Percentiles rank a stretch among this genome's conserved stretches.
phyloP scores from a whole-genome alignment of 192 early-diverging fungal species.

The Gorgonomyces haynaldii region DNA sequence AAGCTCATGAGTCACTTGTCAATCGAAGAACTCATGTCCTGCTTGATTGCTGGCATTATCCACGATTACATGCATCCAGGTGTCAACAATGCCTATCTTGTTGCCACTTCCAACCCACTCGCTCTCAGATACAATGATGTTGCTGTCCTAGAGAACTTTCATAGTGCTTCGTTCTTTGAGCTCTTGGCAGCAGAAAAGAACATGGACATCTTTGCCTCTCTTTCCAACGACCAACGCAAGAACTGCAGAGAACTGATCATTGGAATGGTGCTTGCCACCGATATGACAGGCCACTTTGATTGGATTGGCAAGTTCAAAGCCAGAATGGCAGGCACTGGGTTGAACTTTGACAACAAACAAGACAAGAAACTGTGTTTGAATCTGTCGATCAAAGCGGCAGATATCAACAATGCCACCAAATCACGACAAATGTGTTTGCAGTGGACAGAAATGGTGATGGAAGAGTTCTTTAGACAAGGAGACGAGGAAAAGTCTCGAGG shows the following conservation, averaged over 20 bases:
- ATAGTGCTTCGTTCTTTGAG: slow-evolving; percentile 37
- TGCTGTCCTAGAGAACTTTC: slow-evolving; percentile 89
- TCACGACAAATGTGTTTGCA: slow-evolving; percentile 14
- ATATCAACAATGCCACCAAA: slow-evolving; percentile 43
- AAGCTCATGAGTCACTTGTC: slow-evolving; percentile 16
- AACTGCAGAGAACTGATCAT: slow-evolving; percentile 28
- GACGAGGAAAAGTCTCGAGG: slow-evolving; percentile 34
- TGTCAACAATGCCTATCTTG: slow-evolving; percentile 88
- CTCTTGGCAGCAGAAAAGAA: slow-evolving; percentile 23
- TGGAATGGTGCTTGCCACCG: slow-evolving; percentile 40
- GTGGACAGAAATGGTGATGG: slow-evolving; percentile 40
- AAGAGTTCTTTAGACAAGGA: slow-evolving; percentile 42
- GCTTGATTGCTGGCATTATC: slow-evolving; percentile 32
- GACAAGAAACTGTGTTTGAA: slow-evolving; percentile 22
- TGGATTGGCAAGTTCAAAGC: slow-evolving; percentile 42
- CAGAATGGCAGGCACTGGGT: slow-evolving; percentile 16
- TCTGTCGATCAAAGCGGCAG: slow-evolving; percentile 44
- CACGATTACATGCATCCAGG: slow-evolving; percentile 72
- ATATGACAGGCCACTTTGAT: slow-evolving; percentile 43
- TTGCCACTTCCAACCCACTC: slow-evolving; percentile 66
- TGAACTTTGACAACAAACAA: slow-evolving; percentile 26
- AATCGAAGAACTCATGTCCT: slow-evolving; percentile 25
- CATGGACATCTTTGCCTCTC: slow-evolving; percentile 23
- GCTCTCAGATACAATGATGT: slow-evolving; percentile 87
- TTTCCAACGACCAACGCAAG: slow-evolving; percentile 21